Evolutionary conservation across 2,329 filamentous ascomycete species (phyloP), one percentile per base, ranked within the genome.

Genomic region (Magnaporthiopsis poae): DNA sequence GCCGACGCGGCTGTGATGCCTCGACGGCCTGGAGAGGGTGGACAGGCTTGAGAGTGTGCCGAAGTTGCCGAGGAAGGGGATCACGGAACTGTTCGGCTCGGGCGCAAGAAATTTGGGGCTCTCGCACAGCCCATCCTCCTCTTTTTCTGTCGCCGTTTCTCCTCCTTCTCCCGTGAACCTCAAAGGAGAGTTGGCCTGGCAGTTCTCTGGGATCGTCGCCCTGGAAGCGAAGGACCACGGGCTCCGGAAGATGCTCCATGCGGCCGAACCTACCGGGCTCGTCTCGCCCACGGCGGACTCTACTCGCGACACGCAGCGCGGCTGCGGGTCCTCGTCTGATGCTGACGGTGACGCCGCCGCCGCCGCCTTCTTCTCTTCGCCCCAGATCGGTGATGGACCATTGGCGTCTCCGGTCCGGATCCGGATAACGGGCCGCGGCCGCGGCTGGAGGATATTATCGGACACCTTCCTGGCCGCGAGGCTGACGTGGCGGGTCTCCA

Each of bases 1-100:
- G 8, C 64, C 64, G 35, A 4, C 36, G 35, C 64, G 64, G 25
- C 64, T 65, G 33, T 65, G 64, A 59, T 46, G 56, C 46, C 64
- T 61, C 18, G 59, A 52, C 25, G 62, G 62, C 35, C 25, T 46
- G 27, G 62, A 56, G 36, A 29, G n/a, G 13, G 33, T 62, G 61
- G 61, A 46, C 18, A 56, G 21, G 5, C 11, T 25, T 64, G 39
- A 36, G n/a, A 36, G 29, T 11, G 62, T 11, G 62, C 33, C 7
- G 21, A 25, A 25, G 3, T 9, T 18, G 59, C 59, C 59, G 25
- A 56, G 13, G 25, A 39, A 21, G 15, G 39, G 62, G 39, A 39
- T 56, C 62, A 31, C 27, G 9, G 13, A 64, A 12, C n/a, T 56
- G 62, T 46, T 64, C 2, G 11, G 15, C 7, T 31, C 62, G 3